Conservation (phyloP, 176 grass and related monocot species). For the Ampelocalamus luodianensis region DNA sequence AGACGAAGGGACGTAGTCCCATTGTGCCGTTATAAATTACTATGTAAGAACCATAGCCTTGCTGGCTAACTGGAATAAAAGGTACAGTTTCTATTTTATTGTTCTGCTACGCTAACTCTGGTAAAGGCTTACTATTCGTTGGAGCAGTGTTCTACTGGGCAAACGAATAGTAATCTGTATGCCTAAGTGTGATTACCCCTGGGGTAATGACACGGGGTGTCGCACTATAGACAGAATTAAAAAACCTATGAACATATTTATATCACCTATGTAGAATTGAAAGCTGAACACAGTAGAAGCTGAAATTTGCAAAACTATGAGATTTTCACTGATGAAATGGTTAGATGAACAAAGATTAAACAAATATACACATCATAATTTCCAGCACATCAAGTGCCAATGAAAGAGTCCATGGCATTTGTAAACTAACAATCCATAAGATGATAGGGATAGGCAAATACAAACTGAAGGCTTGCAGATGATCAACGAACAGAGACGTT, state of each 20-base stretch:
- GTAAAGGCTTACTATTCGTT: too few species aligned
- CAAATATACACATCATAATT: neutral
- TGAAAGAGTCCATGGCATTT: neutral
- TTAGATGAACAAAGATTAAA: neutral
- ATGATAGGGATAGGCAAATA: neutral
- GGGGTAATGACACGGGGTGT: too few species aligned
- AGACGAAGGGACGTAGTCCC: too few species aligned
- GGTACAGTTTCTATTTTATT: too few species aligned
- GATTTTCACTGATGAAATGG: neutral
- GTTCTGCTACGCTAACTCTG: too few species aligned
- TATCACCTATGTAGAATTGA: neutral
- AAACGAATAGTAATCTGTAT: too few species aligned
- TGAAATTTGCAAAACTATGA: neutral
- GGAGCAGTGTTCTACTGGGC: too few species aligned
- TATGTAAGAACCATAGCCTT: too few species aligned
- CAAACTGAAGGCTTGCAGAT: too few species aligned
- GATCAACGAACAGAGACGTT: neutral
- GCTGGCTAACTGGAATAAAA: too few species aligned
- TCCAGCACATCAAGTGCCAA: neutral
- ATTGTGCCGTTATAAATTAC: too few species aligned
- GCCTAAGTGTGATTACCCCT: too few species aligned
- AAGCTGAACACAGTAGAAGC: neutral
- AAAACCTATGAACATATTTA: conserved; percentile 16
- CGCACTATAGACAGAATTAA: conserved; percentile 41
- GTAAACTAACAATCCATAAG: neutral